Conservation (phyloP, 2,329 filamentous ascomycete species). For the Sporothrix dimorphospora region DNA sequence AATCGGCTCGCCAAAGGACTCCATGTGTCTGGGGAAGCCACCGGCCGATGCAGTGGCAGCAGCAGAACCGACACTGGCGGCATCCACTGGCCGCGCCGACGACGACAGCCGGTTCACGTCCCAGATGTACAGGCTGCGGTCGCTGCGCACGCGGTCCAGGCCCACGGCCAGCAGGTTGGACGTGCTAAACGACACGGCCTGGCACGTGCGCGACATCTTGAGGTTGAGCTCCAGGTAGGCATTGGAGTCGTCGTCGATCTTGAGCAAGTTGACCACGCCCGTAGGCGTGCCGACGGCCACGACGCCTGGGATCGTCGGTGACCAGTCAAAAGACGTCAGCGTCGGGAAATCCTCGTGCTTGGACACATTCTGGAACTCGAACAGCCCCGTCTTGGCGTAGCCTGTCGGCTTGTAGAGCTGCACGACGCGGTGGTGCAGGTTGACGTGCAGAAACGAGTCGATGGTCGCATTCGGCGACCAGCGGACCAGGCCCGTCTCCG, state of each 20-base stretch:
- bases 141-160: conserved; percentile 78
- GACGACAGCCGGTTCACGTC: conserved; percentile 68
- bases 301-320: conserved; percentile 63
- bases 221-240: conserved; percentile 68
- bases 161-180: conserved; percentile 74
- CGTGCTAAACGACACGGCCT: conserved; percentile 79
- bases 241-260: conserved; percentile 71
- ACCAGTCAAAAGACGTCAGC: conserved; percentile 70
- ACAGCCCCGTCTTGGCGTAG: conserved; percentile 57
- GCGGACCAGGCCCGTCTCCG: conserved; percentile 65
- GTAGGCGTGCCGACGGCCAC: conserved; percentile 75
- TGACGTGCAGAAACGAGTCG: conserved; percentile 67
- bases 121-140: conserved; percentile 81
- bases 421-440: conserved; percentile 64
- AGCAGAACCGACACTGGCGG: background rate
- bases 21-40: conserved; percentile 55
- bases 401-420: conserved; percentile 67
- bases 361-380: conserved; percentile 60
- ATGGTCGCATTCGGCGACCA: conserved; percentile 64
- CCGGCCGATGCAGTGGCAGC: conserved; percentile 37
- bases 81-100: conserved; percentile 37
- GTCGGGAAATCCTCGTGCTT: conserved; percentile 66
- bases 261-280: conserved; percentile 74
- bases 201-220: conserved; percentile 76
- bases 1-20: conserved; percentile 59